A percentile compares a stretch with the other conserved stretches of the same genome.
Evolutionary conservation across 768 basidiomycete genomes (phyloP).

Genomic region (Coprinopsis strossmayeri): DNA sequence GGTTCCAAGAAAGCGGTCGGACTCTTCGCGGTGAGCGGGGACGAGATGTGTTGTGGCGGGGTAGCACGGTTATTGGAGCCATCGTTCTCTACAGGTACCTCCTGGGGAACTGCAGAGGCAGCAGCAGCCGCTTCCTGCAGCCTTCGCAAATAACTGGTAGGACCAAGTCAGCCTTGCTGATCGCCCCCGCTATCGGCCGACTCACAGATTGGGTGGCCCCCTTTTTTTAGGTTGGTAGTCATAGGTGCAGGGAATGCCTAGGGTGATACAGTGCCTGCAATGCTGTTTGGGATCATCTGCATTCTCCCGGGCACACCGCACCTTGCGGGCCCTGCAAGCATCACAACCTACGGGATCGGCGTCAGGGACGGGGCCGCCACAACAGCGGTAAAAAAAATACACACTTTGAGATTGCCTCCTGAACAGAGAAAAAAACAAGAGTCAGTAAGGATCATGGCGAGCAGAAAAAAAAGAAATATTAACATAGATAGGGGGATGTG

Average conservation of each 20-base stretch:
- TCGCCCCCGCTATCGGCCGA: neutral
- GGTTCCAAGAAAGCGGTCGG: slow-evolving; percentile 50
- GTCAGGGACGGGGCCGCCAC: neutral
- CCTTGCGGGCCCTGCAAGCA: slow-evolving; percentile 82
- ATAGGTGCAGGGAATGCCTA: slow-evolving; percentile 83
- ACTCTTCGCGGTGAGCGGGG: slow-evolving; percentile 39
- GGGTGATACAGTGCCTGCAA: slow-evolving; percentile 82
- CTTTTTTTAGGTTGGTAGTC: slow-evolving; percentile 93
- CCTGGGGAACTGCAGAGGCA: slow-evolving; percentile 33
- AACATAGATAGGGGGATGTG: slow-evolving; percentile 27
- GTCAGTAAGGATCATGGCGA: slow-evolving; percentile 21
- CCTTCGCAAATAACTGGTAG: slow-evolving; percentile 62
- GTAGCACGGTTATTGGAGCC: slow-evolving; percentile 38
- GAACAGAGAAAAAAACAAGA: slow-evolving; percentile 18
- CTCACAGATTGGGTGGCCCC: slow-evolving; percentile 87
- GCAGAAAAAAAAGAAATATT: slow-evolving; percentile 22
- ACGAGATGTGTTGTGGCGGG: slow-evolving; percentile 38
- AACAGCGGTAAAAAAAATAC: slow-evolving; percentile 20
- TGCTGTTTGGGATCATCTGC: slow-evolving; percentile 69
- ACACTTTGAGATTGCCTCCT: slow-evolving; percentile 85
- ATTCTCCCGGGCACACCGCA: slow-evolving; percentile 76
- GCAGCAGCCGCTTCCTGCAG: slow-evolving; percentile 73
- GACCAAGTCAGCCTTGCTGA: neutral
- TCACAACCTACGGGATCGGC: slow-evolving; percentile 57
- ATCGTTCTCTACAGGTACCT: slow-evolving; percentile 30